Evolutionary conservation across 2,329 filamentous ascomycete species (phyloP), one percentile per base, ranked within the genome.

Genomic region (Sclerotinia glacialis): DNA sequence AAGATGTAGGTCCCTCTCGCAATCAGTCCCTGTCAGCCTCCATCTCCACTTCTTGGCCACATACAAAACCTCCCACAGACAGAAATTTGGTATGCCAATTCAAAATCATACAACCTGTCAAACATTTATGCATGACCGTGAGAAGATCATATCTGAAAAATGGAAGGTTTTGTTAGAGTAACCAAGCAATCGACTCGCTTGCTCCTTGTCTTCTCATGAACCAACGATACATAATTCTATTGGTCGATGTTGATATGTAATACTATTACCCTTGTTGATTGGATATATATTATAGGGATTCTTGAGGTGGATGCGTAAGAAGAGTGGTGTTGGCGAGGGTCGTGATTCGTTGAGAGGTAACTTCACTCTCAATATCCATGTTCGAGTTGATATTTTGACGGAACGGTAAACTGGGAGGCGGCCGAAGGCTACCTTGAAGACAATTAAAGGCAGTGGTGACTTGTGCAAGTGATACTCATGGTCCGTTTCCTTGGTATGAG

Each of bases 171-270:
- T 21, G 49, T 59, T n/a, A 46, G 21, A 28, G 52, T 49, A 42
- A 49, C 1, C 23, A 59, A 8, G 12, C 9, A 46, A 9, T 40
- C 23, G 11, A 50, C 23, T 23, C n/a, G 16, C 8, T 59, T 50
- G 31, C 53, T 50, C 18, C 28, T 28, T 12, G 21, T 59, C 18
- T 52, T 50, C 23, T 21, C 2, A 60, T 60, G 5, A 60, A 37
- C 54, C 64, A 65, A 34, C n/a, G 7, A 26, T 26, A 14, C 23
- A 8, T 5, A 52, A 46, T 34, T 53, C 18, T 3, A 49, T 34
- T 46, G 40, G 34, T n/a, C 37, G 61, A 28, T 54, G 8, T 56
- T 18, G n/a, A 47, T 47, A 53, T 53, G 47, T 42, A 34, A 53
- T 63, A 23, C 47, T 54, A 4, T 63, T 53, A 21, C 18, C n/a